Evolutionary conservation across 1,284 basidiomycete species (phyloP), one percentile per base, ranked within the genome.

Genomic region (Ustilago cynodontis): DNA sequence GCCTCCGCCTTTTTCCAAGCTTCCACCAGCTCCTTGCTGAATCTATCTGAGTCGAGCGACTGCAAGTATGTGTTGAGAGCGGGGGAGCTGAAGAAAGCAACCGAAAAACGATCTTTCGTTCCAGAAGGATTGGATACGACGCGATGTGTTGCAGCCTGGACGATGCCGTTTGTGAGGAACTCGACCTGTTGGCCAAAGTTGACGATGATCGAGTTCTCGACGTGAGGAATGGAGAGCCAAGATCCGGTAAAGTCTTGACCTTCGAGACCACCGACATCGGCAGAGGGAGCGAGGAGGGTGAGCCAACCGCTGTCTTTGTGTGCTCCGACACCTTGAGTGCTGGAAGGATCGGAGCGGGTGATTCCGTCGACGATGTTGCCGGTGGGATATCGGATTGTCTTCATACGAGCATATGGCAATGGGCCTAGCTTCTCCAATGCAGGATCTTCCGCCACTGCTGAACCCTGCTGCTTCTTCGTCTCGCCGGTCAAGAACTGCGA

Each of bases 131-230:
- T 54, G 7, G 69, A 69, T 4, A 75, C 45, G 9, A 83, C 82
- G 5, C 82, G 71, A 28, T 82, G 82, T 2, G 81, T 79, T 8
- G 82, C 82, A 18, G 81, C 76, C 33, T 76, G 74, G 13, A 83
- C 68, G 43, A 78, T 71, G 28, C 81, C 77, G 35, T 65, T 63
- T 31, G 73, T 75, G 3, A 82, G 58, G 24, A 64, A 60, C 47
- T 83, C 82, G 22, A 83, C 65, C 43, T 83, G 82, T 54, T 83
- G 82, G n/a, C 82, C 82, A 47, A 81, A 79, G 50, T 83, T 83
- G 71, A 82, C 79, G 43, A 83, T 69, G 33, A 79, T 73, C 22
- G 55, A 47, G 29, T 59, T 49, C 16, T 65, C 45, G 6, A 73
- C 58, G 63, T 73, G 67, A 0, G 79, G 81, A 9, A 83, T 74